Evolutionary conservation across 208 protist genomes (phyloP).

Genomic region (Angomonas ambiguus): DNA sequence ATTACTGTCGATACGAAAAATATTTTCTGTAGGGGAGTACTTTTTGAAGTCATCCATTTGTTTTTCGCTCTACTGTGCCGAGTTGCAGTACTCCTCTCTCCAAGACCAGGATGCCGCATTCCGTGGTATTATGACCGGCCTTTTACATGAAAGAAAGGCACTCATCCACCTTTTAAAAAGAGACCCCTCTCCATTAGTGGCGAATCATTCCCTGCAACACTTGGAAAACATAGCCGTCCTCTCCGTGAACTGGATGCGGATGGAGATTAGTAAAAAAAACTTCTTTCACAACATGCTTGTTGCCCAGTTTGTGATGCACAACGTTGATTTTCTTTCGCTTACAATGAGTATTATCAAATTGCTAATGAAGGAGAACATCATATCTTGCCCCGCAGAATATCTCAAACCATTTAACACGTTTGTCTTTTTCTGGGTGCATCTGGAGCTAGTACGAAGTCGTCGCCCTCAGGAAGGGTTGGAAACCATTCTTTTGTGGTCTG

Average conservation of each 20-base stretch:
- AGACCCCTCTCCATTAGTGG: neutral
- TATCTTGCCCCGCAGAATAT: constrained; percentile 18
- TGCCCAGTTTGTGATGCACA: constrained; percentile 78
- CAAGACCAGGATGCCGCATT: neutral
- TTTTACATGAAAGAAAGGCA: constrained; percentile 32
- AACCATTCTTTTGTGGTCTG: constrained; percentile 70
- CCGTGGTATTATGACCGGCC: constrained; percentile 11
- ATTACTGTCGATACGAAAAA: too few species aligned
- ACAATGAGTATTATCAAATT: constrained; percentile 54
- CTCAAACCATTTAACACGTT: constrained; percentile 79
- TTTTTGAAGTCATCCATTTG: neutral
- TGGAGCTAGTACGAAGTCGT: constrained; percentile 67
- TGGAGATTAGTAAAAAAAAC: constrained; percentile 40
- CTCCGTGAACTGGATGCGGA: constrained; percentile 80
- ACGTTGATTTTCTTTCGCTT: constrained; percentile 73
- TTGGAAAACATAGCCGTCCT: constrained; percentile 59
- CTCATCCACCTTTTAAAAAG: constrained; percentile 46
- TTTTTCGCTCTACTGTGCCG: neutral
- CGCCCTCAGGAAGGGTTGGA: constrained; percentile 24
- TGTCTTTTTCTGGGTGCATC: constrained; percentile 61
- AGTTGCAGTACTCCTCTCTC: neutral
- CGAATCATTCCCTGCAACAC: constrained; percentile 22
- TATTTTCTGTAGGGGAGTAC: neutral
- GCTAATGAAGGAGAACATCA: constrained; percentile 26
- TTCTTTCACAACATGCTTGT: constrained; percentile 48